A percentile compares a stretch with the other conserved stretches of the same genome.
phyloP scores from a whole-genome alignment of 352 stramenopile genomes.

The Globisporangium solare region DNA sequence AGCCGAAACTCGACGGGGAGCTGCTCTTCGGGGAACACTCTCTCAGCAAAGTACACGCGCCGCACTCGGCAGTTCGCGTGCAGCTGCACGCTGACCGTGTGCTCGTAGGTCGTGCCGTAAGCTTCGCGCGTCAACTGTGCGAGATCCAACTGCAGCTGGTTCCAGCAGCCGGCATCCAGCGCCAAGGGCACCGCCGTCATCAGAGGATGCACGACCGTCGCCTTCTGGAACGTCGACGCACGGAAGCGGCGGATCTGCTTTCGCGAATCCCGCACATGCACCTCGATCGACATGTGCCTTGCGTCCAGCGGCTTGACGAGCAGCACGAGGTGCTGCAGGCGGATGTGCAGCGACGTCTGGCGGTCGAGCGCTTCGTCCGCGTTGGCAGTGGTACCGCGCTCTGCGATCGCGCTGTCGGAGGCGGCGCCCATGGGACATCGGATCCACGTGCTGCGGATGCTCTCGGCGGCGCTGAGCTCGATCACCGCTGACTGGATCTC shows the following conservation, averaged over 20 bases:
- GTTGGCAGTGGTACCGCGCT: not conserved
- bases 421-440: slow-evolving; percentile 26
- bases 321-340: slow-evolving; percentile 39
- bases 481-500: slow-evolving; percentile 56
- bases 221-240: slow-evolving; percentile 44
- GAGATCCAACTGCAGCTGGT: slow-evolving; percentile 57
- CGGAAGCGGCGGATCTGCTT: slow-evolving; percentile 32
- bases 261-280: slow-evolving; percentile 32
- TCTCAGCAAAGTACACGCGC: slow-evolving; percentile 51
- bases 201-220: slow-evolving; percentile 31
- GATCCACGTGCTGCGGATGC: slow-evolving; percentile 42
- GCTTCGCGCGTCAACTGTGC: slow-evolving; percentile 30
- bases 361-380: not conserved
- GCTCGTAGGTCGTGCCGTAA: slow-evolving; percentile 37
- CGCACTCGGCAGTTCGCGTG: slow-evolving; percentile 56
- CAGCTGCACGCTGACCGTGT: slow-evolving; percentile 40
- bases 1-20: slow-evolving; percentile 51
- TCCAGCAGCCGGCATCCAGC: slow-evolving; percentile 41
- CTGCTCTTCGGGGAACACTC: slow-evolving; percentile 30
- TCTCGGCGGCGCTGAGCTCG: slow-evolving; percentile 28
- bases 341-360: slow-evolving; percentile 36
- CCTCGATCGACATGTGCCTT: slow-evolving; percentile 41
- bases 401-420: not conserved
- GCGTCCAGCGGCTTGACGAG: slow-evolving; percentile 37
- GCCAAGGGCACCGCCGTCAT: slow-evolving; percentile 37